Evolutionary conservation across 1,284 basidiomycete genomes (phyloP).

Genomic region (Meira miltonrushii): DNA sequence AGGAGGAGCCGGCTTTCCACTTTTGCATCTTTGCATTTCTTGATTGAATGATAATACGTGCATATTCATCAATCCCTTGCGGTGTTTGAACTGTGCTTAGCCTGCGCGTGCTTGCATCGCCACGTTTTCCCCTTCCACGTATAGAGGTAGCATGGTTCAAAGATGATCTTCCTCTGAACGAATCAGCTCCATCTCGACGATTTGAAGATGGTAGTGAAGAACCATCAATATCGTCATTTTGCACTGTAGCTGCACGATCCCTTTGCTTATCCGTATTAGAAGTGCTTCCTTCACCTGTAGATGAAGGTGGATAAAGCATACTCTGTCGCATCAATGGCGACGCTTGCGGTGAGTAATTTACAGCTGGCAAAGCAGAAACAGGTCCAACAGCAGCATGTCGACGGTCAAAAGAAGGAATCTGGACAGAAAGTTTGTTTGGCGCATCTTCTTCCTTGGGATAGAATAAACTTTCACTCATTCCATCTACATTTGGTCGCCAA

Average conservation of each 20-base stretch:
- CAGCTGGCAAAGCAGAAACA: constrained; percentile 7
- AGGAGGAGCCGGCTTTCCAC: constrained; percentile 50
- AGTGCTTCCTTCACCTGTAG: no score
- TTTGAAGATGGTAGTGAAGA: no score
- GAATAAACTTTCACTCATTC: not conserved
- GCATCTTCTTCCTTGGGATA: not conserved
- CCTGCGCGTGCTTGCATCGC: not conserved
- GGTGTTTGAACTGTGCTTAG: not conserved
- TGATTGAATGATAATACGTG: constrained; percentile 59
- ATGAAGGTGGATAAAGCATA: not conserved
- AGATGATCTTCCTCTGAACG: no score
- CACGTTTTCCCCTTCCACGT: no score
- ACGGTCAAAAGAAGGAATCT: not conserved
- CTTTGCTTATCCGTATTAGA: no score
- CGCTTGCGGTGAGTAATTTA: constrained; percentile 3
- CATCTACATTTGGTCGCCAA: constrained; percentile 1
- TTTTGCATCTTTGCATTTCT: constrained; percentile 59
- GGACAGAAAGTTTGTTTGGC: not conserved
- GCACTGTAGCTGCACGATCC: no score
- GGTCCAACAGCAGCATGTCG: not conserved
- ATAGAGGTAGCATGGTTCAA: no score
- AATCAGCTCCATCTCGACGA: no score
- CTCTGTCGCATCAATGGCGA: not conserved
- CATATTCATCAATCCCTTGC: constrained; percentile 56
- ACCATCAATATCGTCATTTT: no score